Evolutionary conservation across 805 yeast genomes (phyloP), one percentile per base, ranked within the genome.

Genomic region (Candida caryicola): DNA sequence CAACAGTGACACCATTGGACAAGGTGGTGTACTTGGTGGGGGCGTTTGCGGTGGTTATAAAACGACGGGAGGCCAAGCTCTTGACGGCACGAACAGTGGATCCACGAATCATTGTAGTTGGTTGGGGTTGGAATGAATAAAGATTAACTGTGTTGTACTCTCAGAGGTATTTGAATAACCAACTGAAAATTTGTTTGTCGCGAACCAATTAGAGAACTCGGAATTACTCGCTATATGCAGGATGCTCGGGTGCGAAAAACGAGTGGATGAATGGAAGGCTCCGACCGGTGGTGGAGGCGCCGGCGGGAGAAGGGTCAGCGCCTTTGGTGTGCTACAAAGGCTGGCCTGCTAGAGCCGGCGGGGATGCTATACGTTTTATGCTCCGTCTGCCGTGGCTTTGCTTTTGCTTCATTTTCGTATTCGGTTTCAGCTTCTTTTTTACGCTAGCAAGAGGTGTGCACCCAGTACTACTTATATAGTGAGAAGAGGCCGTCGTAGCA

Each of bases 1-100:
- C 88, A 49, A 85, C 76, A 44, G 85, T 77, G 44, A 84, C 66
- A 51, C 95, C 95, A 60, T 82, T 85, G 48, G 81, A 65, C 52
- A 85, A 70, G 44, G 84, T 78, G 50, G 95, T 81, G 66, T 78
- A 75, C 62, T 79, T 74, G 46, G 90, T 79, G 59, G 76, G 76
- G 42, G 80, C 64, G 52, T 56, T 61, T 44, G 65, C 73, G 46
- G 85, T 73, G 54, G 84, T 75, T 54, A 79, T 69, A 52, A 76
- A 64, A 65, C 86, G 82, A 64, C 76, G 77, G 40, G 59, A 56
- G 42, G 58, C 57, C 40, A 61, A 46, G 39, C 39, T 32, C 41
- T 39, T 45, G 45, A 62, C 56, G 34, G 54, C 47, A 49, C 68
- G 67, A 52, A 64, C 46, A 46, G 54, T 52, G 36, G 62, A 47